Conservation (phyloP, 768 basidiomycete species). For the Sporobolomyces phaffii region DNA sequence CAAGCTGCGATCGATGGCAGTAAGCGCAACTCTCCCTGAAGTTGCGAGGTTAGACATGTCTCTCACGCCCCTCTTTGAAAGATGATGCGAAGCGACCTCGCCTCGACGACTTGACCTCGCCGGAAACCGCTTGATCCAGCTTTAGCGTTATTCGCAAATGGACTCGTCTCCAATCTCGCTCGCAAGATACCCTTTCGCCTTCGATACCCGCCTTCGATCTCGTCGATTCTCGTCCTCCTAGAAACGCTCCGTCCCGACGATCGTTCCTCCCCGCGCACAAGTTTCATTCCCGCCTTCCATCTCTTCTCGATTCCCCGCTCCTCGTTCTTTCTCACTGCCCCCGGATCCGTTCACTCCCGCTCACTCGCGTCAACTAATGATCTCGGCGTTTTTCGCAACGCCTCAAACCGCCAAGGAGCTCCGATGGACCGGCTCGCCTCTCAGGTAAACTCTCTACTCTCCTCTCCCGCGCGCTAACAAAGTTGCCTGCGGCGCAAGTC, state of each 20-base stretch:
- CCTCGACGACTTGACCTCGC: not conserved
- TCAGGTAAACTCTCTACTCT: too few relatives aligned
- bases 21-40: not conserved
- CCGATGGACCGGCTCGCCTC: too few relatives aligned
- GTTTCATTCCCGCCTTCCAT: not conserved
- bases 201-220: not conserved
- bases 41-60: not conserved
- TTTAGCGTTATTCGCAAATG: not conserved
- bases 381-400: too few relatives aligned
- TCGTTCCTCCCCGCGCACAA: not conserved
- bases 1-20: not conserved
- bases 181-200: slow-evolving; percentile 2
- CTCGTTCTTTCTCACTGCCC: not conserved
- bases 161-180: too few relatives aligned
- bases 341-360: not conserved
- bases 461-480: too few relatives aligned
- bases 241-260: not conserved
- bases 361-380: too few relatives aligned
- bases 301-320: not conserved
- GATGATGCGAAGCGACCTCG: slow-evolving; percentile 21
- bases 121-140: not conserved
- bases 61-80: not conserved
- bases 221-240: not conserved
- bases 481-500: too few relatives aligned
- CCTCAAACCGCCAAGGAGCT: too few relatives aligned